Base-by-base conservation (phyloP, 345 rosid species). In the Eucalyptus cloeziana region DNA sequence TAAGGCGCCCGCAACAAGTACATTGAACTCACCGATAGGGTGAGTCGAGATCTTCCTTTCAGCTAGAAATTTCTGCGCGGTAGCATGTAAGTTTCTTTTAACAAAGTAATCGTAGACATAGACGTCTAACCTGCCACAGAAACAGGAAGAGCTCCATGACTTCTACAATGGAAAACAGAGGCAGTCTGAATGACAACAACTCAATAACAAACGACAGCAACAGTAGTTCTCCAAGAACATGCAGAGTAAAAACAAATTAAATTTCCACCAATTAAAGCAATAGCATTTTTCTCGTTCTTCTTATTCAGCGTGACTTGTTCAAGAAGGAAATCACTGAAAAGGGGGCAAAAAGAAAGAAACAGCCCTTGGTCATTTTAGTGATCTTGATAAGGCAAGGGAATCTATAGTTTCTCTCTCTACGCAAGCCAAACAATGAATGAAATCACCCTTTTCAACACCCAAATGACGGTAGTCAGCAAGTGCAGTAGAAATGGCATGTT, bases 101-200 rank as follows among this genome's bases (percentile, higher is more conserved):
- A 94, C 86, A 80, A 95, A 92, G 89, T 96, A 96, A 90, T 96
- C 96, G 88, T 94, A 90, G 71, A 95, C 94, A 86, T 96, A 96
- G 37, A 94, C 93, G 89, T 96, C 96, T 93, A 96, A 93, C 96
- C 98, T 96, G 92, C 47, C 83, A 76, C 14, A 44, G 27, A 76
- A 76, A 76, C 83, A 76, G 47, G 47, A 76, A 76, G 83, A 76
- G 83, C 83, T 76, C 83, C 8, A 10, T 76, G 83, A 76, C 47
- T 76, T 21, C 83, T 19, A 21, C 83, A 37, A 6, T 76, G 83
- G 83, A 76, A 0, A 76, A 19, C 47, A 37, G 83, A 76, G 83
- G 83, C 83, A 76, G 27, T 76, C 27, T 19, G 14, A 19, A 71
- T 71, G 47, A 76, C 83, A 19, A 10, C 83, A 37, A 37, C 27